A percentile compares a stretch with the other conserved stretches of the same genome.
Conservation (phyloP, 257 asterid species). For the Lycium ferocissimum region DNA sequence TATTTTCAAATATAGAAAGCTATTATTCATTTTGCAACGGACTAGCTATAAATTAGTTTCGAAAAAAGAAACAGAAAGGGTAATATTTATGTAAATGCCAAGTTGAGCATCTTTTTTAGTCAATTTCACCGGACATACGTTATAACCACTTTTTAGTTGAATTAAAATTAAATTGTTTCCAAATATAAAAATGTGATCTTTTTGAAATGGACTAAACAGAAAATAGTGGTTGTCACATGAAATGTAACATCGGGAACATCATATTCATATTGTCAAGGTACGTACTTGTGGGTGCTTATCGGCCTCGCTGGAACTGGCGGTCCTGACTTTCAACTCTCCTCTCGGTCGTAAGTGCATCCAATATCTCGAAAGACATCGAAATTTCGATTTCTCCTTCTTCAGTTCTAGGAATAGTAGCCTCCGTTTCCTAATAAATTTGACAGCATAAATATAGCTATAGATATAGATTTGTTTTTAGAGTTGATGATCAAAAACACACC, state of each 20-base stretch:
- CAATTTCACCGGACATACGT: no score
- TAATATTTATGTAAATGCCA: no score
- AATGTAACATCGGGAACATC: neutral
- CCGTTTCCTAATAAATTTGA: neutral
- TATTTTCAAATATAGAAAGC: no score
- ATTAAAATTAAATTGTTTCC: no score
- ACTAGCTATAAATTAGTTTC: no score
- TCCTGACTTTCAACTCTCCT: conserved; percentile 10
- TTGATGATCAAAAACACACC: no score
- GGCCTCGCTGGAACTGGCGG: neutral
- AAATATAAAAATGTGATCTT: no score
- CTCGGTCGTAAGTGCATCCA: conserved; percentile 28
- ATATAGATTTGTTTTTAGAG: no score
- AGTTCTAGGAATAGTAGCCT: neutral
- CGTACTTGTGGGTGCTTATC: neutral
- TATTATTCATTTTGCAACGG: no score
- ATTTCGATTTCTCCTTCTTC: neutral
- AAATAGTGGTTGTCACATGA: neutral
- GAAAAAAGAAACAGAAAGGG: no score
- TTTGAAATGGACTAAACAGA: neutral
- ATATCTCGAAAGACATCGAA: conserved; percentile 15
- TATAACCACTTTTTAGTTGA: no score
- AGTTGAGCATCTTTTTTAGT: no score
- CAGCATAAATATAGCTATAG: neutral
- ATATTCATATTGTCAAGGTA: neutral